phyloP scores from a whole-genome alignment of 2,329 filamentous ascomycete genomes.

The Stagonosporopsis cucurbitacearum region DNA sequence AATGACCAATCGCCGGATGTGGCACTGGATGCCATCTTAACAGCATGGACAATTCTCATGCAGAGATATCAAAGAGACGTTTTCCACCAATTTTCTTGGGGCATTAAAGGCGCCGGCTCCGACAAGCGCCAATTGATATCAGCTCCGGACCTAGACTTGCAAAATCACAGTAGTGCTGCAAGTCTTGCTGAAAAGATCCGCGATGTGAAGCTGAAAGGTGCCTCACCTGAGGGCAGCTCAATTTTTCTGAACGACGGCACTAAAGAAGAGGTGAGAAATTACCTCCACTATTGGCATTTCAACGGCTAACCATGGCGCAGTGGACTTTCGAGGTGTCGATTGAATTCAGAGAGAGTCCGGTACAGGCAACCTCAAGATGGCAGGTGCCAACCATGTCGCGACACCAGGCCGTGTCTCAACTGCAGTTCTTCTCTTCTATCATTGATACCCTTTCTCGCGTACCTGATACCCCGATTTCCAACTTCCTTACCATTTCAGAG shows the following conservation, averaged over 20 bases:
- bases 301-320: constrained; percentile 21
- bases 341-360: constrained; percentile 28
- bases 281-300: background rate
- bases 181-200: constrained; percentile 26
- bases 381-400: constrained; percentile 50
- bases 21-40: constrained; percentile 34
- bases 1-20: constrained; percentile 15
- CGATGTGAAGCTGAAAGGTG: constrained; percentile 21
- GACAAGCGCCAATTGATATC: constrained; percentile 26
- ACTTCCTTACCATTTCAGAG: constrained; percentile 30
- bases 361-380: constrained; percentile 54
- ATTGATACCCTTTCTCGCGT: constrained; percentile 46
- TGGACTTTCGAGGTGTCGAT: constrained; percentile 41
- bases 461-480: constrained; percentile 21
- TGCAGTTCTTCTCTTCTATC: constrained; percentile 51
- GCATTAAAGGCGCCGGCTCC: constrained; percentile 20
- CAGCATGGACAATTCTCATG: constrained; percentile 40
- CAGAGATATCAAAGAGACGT: constrained; percentile 43
- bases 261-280: constrained; percentile 35
- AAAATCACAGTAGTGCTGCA: constrained; percentile 18
- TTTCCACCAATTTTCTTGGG: constrained; percentile 42
- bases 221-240: constrained; percentile 13
- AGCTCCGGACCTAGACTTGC: constrained; percentile 26
- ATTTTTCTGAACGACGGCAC: constrained; percentile 41
- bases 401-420: constrained; percentile 53